These are phyloP conservation scores for Aurantiochytrium sp. DNA, from an alignment of 108 stramenopile genomes.

Conservation along the genomic window DNA sequence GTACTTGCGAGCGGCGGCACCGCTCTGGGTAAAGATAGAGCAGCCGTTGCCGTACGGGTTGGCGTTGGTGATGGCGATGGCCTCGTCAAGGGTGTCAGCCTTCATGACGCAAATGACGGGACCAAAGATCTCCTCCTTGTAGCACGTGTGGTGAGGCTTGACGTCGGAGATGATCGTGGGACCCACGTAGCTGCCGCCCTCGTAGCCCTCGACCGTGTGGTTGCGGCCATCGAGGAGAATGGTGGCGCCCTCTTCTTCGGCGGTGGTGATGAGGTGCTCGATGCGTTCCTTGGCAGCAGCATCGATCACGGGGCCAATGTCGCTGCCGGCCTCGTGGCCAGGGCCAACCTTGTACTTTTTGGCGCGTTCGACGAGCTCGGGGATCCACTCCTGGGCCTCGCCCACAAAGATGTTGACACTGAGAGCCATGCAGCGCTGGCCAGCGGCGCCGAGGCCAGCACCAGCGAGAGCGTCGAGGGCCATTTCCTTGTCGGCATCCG, in stretches of 20 bases:
- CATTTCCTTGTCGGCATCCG: constrained; percentile 61
- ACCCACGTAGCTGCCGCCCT: constrained; percentile 71
- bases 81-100: constrained; percentile 75
- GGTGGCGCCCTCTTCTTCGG: constrained; percentile 67
- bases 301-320: constrained; percentile 82
- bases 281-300: constrained; percentile 63
- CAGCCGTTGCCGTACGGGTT: constrained; percentile 86
- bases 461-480: constrained; percentile 11
- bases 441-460: constrained; percentile 67
- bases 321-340: constrained; percentile 66
- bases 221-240: constrained; percentile 77
- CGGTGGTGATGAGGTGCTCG: constrained; percentile 57
- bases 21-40: constrained; percentile 75
- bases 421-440: constrained; percentile 93
- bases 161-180: constrained; percentile 67
- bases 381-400: constrained; percentile 36
- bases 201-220: constrained; percentile 48
- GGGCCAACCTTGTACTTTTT: constrained; percentile 65
- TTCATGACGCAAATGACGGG: constrained; percentile 70
- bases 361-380: constrained; percentile 34
- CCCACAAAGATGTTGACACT: constrained; percentile 72
- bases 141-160: constrained; percentile 55
- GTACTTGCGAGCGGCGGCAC: constrained; percentile 79
- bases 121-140: constrained; percentile 88
- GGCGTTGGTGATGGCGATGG: constrained; percentile 68